A percentile compares a stretch with the other conserved stretches of the same genome.
phyloP scores from a whole-genome alignment of 352 stramenopile species.

The Phytophthora cactorum region DNA sequence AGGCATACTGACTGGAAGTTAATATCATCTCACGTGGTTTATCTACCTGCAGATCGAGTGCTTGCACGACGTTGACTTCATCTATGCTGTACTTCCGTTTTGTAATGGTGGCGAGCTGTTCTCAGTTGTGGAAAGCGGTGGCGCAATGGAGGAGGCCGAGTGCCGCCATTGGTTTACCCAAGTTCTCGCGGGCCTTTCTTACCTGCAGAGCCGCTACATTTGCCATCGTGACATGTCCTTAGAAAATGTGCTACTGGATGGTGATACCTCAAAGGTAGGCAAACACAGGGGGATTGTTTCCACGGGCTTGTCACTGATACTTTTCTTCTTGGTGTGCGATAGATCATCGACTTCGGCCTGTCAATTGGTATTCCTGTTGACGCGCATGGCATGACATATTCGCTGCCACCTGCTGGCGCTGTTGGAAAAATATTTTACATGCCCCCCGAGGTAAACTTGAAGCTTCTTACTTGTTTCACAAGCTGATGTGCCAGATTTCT shows the following conservation, averaged over 20 bases:
- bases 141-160: slow-evolving; percentile 78
- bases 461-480: background rate
- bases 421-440: slow-evolving; percentile 93
- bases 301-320: too few species aligned
- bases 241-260: slow-evolving; percentile 87
- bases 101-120: slow-evolving; percentile 88
- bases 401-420: slow-evolving; percentile 73
- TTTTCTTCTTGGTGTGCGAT: slow-evolving; percentile 5
- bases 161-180: slow-evolving; percentile 88
- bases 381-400: slow-evolving; percentile 87
- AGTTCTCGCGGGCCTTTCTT: slow-evolving; percentile 79
- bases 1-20: background rate
- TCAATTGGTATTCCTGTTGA: slow-evolving; percentile 88
- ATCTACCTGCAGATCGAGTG: slow-evolving; percentile 65
- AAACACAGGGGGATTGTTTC: too few species aligned
- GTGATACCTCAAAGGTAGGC: slow-evolving; percentile 80
- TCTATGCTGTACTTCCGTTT: slow-evolving; percentile 86
- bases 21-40: background rate
- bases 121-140: slow-evolving; percentile 81
- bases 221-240: slow-evolving; percentile 90
- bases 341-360: slow-evolving; percentile 91
- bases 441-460: slow-evolving; percentile 70
- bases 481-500: background rate
- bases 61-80: slow-evolving; percentile 84
- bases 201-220: slow-evolving; percentile 85